These are phyloP conservation scores for Daldinia vernicosa DNA, from an alignment of 495 filamentous ascomycete species.

Conservation along the genomic window DNA sequence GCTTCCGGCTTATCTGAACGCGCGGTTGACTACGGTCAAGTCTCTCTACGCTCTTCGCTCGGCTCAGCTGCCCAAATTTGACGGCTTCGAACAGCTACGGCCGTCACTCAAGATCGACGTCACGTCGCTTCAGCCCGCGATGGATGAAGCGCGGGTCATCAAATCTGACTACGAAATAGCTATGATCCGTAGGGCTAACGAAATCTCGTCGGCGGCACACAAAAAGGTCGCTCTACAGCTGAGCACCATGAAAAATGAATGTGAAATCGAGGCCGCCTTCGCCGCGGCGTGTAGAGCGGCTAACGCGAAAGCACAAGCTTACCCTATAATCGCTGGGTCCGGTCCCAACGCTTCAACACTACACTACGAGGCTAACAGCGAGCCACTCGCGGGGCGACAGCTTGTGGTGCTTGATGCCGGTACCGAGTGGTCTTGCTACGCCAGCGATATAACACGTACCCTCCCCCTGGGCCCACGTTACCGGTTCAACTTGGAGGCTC, in stretches of 20 bases:
- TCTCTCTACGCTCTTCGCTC: conserved; percentile 55
- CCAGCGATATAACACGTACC: conserved; percentile 89
- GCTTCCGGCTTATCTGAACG: conserved; percentile 48
- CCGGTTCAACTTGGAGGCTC: conserved; percentile 70
- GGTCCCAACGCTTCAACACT: conserved; percentile 81
- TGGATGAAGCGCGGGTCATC: conserved; percentile 75
- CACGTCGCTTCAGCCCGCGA: conserved; percentile 66
- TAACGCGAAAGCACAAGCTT: conserved; percentile 80
- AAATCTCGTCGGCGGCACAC: conserved; percentile 78
- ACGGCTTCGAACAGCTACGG: conserved; percentile 45
- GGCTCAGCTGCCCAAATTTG: conserved; percentile 53
- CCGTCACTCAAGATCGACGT: conserved; percentile 53
- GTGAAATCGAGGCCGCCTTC: conserved; percentile 83
- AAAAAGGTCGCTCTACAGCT: conserved; percentile 69
- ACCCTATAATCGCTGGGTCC: conserved; percentile 83
- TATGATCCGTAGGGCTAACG: conserved; percentile 80
- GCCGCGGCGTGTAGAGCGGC: conserved; percentile 71
- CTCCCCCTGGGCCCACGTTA: conserved; percentile 71
- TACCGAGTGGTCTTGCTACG: conserved; percentile 85
- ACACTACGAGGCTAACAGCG: conserved; percentile 86
- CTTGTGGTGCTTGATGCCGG: conserved; percentile 87
- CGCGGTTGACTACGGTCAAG: conserved; percentile 42
- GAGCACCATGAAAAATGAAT: conserved; percentile 72
- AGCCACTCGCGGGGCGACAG: conserved; percentile 70
- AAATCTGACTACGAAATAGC: conserved; percentile 84